A percentile compares a stretch with the other conserved stretches of the same genome.
Evolutionary conservation across 2,329 filamentous ascomycete species (phyloP).

Genomic region (Sclerotinia borealis): DNA sequence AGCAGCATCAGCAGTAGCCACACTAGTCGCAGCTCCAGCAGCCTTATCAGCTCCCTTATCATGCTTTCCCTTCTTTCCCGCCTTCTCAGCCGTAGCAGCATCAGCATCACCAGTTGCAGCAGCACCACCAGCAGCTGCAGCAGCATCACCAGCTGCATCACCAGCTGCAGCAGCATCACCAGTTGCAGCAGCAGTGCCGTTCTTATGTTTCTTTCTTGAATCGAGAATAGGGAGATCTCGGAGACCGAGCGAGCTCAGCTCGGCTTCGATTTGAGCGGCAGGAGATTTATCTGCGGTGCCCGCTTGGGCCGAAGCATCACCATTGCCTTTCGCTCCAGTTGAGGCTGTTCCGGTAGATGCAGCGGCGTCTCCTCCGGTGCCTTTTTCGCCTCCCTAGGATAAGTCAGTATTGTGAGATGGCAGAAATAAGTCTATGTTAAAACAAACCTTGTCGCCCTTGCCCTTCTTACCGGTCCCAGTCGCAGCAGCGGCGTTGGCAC

Average conservation of each 20-base stretch:
- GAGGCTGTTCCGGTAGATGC: neutral
- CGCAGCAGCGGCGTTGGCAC: neutral
- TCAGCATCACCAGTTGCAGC: neutral
- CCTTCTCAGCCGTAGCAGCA: neutral
- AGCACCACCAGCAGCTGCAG: too few relatives aligned
- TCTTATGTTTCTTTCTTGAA: constrained; percentile 19
- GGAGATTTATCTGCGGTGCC: constrained; percentile 3
- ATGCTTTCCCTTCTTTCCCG: neutral
- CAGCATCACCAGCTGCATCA: neutral
- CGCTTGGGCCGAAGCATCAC: neutral
- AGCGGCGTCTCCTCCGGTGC: neutral
- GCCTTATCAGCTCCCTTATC: neutral
- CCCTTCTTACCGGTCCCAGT: constrained; percentile 6
- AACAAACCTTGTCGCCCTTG: neutral
- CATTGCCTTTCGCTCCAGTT: constrained; percentile 16
- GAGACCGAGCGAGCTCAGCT: constrained; percentile 17
- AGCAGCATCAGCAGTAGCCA: neutral
- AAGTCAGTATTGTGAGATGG: neutral
- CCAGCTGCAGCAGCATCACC: neutral
- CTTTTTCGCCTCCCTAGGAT: neutral
- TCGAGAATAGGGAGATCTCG: constrained; percentile 19
- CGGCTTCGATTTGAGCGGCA: neutral
- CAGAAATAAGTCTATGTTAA: neutral
- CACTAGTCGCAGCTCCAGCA: neutral
- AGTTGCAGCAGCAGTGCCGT: constrained; percentile 13